Percentiles rank a stretch among this genome's conserved stretches.
These are phyloP conservation scores for Trichoderma oligosporum DNA, from an alignment of 2,329 filamentous ascomycete genomes.

Conservation along the genomic window DNA sequence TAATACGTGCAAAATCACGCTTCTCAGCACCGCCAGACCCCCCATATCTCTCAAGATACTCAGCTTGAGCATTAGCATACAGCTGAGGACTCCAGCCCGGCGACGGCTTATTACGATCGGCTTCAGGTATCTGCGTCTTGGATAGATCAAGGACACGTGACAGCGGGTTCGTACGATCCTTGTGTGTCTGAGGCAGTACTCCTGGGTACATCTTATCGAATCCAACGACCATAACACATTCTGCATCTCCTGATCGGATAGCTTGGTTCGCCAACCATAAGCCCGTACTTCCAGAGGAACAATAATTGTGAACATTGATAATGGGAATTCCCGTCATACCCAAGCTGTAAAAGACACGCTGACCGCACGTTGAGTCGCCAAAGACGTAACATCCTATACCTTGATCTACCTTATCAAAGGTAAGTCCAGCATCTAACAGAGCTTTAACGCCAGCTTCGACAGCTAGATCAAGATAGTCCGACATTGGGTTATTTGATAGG, in stretches of 20 bases:
- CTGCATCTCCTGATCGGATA: not conserved
- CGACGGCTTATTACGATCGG: not conserved
- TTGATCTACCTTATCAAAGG: slow-evolving; percentile 3
- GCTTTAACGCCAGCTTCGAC: slow-evolving; percentile 5
- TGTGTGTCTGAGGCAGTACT: not conserved
- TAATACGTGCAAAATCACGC: not conserved
- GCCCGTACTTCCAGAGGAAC: not conserved
- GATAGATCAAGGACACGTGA: not conserved
- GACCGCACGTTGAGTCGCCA: slow-evolving; percentile 4
- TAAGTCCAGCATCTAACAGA: not conserved
- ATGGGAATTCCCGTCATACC: slow-evolving; percentile 1
- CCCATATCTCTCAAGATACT: not conserved
- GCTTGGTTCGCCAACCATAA: not conserved
- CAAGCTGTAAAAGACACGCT: slow-evolving; percentile 9
- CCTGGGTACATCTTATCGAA: slow-evolving; percentile 9
- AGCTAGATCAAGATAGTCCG: slow-evolving; percentile 1
- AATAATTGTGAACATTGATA: slow-evolving; percentile 4
- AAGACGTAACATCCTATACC: not conserved
- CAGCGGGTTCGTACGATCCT: not conserved
- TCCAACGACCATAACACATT: not conserved
- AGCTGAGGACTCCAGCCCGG: slow-evolving; percentile 3
- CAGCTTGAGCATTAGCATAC: slow-evolving; percentile 1
- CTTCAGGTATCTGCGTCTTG: not conserved
- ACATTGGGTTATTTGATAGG: not conserved
- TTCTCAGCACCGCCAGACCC: not conserved